Conservation (phyloP, 2,329 filamentous ascomycete species). For the Colletotrichum tofieldiae region DNA sequence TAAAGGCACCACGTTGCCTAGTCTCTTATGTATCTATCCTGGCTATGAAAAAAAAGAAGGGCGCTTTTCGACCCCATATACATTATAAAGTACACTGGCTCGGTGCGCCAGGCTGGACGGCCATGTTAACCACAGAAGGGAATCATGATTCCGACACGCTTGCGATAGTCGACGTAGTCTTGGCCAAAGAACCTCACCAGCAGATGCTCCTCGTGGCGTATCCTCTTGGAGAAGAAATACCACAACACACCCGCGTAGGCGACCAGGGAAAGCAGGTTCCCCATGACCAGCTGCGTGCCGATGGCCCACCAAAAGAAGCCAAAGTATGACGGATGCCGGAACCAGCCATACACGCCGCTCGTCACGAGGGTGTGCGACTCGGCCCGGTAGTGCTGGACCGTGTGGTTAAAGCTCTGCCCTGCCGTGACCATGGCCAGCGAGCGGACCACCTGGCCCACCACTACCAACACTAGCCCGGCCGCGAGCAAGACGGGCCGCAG, state of each 20-base stretch:
- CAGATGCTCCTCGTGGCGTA: conserved; percentile 83
- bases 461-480: conserved; percentile 75
- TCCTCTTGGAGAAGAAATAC: conserved; percentile 85
- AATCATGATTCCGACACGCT: conserved; percentile 82
- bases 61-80: neutral
- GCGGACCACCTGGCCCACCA: conserved; percentile 81
- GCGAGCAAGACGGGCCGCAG: conserved; percentile 60
- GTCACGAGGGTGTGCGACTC: conserved; percentile 86
- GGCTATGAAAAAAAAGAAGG: conserved; percentile 1
- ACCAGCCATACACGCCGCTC: conserved; percentile 80
- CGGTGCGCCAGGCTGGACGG: neutral
- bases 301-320: conserved; percentile 99
- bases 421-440: conserved; percentile 92
- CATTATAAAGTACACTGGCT: neutral
- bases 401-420: conserved; percentile 92
- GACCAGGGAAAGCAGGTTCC: conserved; percentile 84
- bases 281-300: conserved; percentile 92
- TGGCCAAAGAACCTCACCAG: conserved; percentile 87
- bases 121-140: conserved; percentile 68
- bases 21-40: conserved; percentile 6
- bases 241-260: conserved; percentile 84
- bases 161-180: conserved; percentile 83
- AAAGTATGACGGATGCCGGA: conserved; percentile 95
- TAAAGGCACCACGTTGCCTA: neutral
- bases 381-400: conserved; percentile 80